These are phyloP conservation scores for Fraxinus paxiana DNA, from an alignment of 305 asterid species.

Conservation along the genomic window DNA sequence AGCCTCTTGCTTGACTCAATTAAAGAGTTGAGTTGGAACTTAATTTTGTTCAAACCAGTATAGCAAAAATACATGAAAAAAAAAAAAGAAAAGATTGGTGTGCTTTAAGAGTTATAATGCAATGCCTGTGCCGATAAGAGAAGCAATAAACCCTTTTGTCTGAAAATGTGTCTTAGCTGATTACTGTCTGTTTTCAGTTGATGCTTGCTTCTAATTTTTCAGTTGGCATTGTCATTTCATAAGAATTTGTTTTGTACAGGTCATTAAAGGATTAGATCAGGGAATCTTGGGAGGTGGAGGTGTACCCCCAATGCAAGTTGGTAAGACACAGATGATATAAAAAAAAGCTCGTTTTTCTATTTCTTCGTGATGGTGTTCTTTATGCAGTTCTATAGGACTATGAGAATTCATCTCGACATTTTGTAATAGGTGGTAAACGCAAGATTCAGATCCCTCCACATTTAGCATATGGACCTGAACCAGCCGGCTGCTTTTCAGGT, in stretches of 20 bases:
- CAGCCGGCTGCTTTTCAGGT: constrained; percentile 94
- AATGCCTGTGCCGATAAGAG: neutral
- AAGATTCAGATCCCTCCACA: constrained; percentile 78
- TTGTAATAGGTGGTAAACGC: constrained; percentile 66
- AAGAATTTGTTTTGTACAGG: constrained; percentile 32
- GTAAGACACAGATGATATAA: constrained; percentile 31
- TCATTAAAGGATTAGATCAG: constrained; percentile 82
- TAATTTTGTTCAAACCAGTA: neutral
- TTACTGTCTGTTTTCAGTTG: neutral
- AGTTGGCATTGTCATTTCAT: neutral
- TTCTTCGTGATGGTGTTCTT: neutral
- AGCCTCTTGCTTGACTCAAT: neutral
- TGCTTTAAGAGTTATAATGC: neutral
- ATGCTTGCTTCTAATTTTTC: neutral
- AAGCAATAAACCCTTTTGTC: neutral
- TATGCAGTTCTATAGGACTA: neutral
- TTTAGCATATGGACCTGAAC: constrained; percentile 87
- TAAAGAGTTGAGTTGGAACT: neutral
- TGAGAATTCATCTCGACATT: constrained; percentile 3
- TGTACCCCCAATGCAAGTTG: constrained; percentile 78
- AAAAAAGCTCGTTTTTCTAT: neutral
- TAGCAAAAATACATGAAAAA: neutral
- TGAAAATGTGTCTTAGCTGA: neutral
- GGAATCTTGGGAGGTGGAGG: constrained; percentile 91
- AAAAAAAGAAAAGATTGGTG: neutral